A percentile compares a stretch with the other conserved stretches of the same genome.
phyloP scores from a whole-genome alignment of 805 yeast genomes.

The Starmerella sp. region DNA sequence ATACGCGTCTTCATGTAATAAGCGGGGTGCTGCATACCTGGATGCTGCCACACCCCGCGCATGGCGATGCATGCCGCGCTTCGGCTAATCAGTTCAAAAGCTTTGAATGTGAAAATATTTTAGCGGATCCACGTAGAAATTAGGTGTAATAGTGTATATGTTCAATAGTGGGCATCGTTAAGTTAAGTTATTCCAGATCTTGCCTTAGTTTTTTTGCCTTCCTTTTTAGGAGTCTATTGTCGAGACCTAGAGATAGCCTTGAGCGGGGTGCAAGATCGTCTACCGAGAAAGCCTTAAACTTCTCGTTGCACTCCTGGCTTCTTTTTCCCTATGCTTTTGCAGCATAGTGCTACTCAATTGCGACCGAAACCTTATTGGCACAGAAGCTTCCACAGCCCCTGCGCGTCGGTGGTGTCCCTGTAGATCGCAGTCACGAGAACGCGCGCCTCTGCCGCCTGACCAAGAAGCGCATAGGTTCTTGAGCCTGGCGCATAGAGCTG shows the following conservation, averaged over 20 bases:
- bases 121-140: too few species aligned
- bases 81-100: too few species aligned
- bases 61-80: neutral
- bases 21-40: neutral
- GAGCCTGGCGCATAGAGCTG: slow-evolving; percentile 51
- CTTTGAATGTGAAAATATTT: too few species aligned
- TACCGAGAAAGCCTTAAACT: too few species aligned
- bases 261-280: too few species aligned
- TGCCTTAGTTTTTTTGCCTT: too few species aligned
- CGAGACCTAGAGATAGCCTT: too few species aligned
- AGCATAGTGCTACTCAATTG: too few species aligned
- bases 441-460: slow-evolving; percentile 48
- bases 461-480: slow-evolving; percentile 50
- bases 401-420: slow-evolving; percentile 11
- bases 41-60: neutral
- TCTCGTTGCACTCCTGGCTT: neutral
- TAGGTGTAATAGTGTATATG: too few species aligned
- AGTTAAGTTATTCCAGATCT: too few species aligned
- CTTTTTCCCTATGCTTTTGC: neutral
- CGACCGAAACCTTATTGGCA: neutral
- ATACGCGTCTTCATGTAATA: neutral
- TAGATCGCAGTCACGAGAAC: slow-evolving; percentile 76
- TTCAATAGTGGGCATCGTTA: too few species aligned
- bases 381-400: slow-evolving; percentile 17
- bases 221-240: too few species aligned